Evolutionary conservation across 2,329 filamentous ascomycete genomes (phyloP).

Genomic region (Ophiostoma piceae): DNA sequence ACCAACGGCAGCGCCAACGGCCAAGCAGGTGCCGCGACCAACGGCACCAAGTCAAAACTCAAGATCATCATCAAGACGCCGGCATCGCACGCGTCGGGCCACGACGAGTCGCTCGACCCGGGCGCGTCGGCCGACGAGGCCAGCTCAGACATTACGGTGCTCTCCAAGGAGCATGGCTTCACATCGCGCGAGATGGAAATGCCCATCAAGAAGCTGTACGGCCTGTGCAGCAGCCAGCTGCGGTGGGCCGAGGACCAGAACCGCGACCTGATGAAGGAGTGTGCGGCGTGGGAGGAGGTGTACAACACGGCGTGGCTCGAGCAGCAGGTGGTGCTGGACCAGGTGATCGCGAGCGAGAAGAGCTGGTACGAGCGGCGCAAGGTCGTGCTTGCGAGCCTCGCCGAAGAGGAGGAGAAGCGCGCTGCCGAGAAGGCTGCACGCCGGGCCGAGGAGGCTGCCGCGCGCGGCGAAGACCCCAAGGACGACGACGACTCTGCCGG

Average conservation of each 20-base stretch:
- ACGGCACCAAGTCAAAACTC: slow-evolving; percentile 44
- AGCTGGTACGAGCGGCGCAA: slow-evolving; percentile 58
- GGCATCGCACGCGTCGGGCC: slow-evolving; percentile 52
- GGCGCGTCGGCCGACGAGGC: slow-evolving; percentile 39
- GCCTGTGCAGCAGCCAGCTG: slow-evolving; percentile 64
- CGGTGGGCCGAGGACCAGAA: slow-evolving; percentile 67
- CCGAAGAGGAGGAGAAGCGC: slow-evolving; percentile 38
- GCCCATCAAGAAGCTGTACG: slow-evolving; percentile 54
- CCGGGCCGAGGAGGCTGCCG: slow-evolving; percentile 3
- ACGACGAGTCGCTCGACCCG: slow-evolving; percentile 47
- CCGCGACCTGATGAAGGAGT: slow-evolving; percentile 59
- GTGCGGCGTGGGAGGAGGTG: slow-evolving; percentile 59
- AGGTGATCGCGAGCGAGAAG: slow-evolving; percentile 61
- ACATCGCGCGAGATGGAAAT: slow-evolving; percentile 59
- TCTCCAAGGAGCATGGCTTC: slow-evolving; percentile 58
- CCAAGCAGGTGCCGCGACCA: slow-evolving; percentile 32
- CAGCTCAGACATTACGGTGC: slow-evolving; percentile 51
- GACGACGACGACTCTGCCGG: slow-evolving; percentile 11
- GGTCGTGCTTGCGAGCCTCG: slow-evolving; percentile 48
- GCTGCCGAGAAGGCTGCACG: slow-evolving; percentile 6
- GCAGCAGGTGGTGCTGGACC: slow-evolving; percentile 74
- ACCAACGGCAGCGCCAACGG: slow-evolving; percentile 14
- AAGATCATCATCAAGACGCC: slow-evolving; percentile 61
- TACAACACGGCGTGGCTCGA: slow-evolving; percentile 71
- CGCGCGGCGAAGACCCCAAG: slow-evolving; percentile 1